Evolutionary conservation across 805 yeast species (phyloP), one percentile per base, ranked within the genome.

Genomic region (Candida maesae): DNA sequence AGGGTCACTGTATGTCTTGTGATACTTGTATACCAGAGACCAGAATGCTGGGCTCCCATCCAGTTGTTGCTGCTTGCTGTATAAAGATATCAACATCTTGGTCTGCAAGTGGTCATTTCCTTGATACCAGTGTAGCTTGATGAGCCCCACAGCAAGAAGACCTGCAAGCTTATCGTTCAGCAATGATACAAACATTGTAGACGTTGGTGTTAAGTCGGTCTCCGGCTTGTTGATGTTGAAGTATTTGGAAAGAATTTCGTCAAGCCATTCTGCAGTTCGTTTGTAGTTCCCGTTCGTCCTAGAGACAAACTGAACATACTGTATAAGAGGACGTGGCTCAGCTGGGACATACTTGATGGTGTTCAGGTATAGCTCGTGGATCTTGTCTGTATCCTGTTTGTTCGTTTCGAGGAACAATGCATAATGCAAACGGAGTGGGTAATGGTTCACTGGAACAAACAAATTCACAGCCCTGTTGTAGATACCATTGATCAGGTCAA

Each of bases 11-110:
- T 65, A 65, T 2, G 50, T 39, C 17, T 67, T 68, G 46, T 81
- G 83, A 51, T 73, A 78, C 35, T 75, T 73, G 45, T 81, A 70
- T 45, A 63, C 78, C 29, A 71, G 68, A 10, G 60, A 54, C 89
- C 89, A 83, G 50, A 79, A 84, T 16, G 67, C 51, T 5, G 60
- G 59, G 1, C 78, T 72, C 6, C 62, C 52, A 33, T 60, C 60
- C 12, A 80, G 52, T 10, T 46, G 6, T 3, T 52, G 50, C 17
- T 47, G 38, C 17, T 51, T 59, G 15, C 60, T 44, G 40, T 55
- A 65, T 15, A 41, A 45, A 18, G 51, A 55, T 20, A 66, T 49
- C 19, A 52, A 42, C 45, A 61, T 62, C 39, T 63, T 62, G 1
- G 63, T 61, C 35, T 64, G 62, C 33, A 58, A 36, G 6, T 50